phyloP scores from a whole-genome alignment of 2,329 filamentous ascomycete genomes.

The Sporothrix luriei region DNA sequence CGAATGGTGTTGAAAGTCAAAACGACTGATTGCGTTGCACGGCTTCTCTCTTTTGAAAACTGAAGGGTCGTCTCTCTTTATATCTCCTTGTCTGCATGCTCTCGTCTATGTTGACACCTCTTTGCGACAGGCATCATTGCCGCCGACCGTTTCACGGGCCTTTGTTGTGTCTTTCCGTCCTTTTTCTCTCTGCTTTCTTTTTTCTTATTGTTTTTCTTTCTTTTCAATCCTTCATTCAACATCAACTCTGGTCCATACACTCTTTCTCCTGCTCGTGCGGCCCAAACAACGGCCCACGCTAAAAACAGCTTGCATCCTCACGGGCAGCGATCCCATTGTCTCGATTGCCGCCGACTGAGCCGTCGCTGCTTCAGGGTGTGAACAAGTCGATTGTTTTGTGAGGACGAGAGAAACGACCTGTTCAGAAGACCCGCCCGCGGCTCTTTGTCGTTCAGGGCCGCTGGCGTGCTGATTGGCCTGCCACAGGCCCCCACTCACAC shows the following conservation, averaged over 20 bases:
- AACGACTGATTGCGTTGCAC: not conserved
- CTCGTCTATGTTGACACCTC: not conserved
- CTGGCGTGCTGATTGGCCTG: conserved; percentile 4
- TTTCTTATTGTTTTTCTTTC: not conserved
- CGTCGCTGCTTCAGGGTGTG: not conserved
- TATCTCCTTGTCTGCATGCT: not conserved
- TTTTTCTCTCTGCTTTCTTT: conserved; percentile 1
- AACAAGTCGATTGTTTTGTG: not conserved
- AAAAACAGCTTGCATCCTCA: no score
- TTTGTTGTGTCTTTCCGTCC: not conserved
- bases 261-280: not conserved
- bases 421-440: not conserved
- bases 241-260: conserved; percentile 23
- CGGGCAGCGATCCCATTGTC: conserved; percentile 1
- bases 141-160: conserved; percentile 11
- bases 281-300: conserved; percentile 27
- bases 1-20: not conserved
- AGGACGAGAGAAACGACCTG: not conserved
- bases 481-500: not conserved
- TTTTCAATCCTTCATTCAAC: not conserved
- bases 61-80: conserved; percentile 10
- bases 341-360: conserved; percentile 22
- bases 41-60: not conserved
- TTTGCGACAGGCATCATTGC: conserved; percentile 20
- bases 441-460: conserved; percentile 6